Evolutionary conservation across 2,329 filamentous ascomycete species (phyloP).

Genomic region (Pseudovirgaria hyperparasitica): DNA sequence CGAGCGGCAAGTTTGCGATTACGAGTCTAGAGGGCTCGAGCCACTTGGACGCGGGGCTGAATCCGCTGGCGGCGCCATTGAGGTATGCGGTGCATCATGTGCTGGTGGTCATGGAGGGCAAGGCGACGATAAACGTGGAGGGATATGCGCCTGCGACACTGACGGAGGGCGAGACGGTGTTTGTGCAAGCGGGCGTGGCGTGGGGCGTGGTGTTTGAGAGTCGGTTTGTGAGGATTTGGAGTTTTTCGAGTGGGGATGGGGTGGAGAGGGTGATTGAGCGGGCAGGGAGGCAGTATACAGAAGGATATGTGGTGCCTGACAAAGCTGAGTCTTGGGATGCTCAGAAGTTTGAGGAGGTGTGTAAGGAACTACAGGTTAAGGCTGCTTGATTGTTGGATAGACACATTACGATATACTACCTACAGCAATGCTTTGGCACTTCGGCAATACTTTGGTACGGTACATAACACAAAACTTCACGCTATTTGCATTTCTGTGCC

Average conservation of each 20-base stretch:
- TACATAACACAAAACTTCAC: no score
- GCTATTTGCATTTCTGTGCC: no score
- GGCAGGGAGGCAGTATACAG: not conserved
- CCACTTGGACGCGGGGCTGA: no score
- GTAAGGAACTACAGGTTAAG: no score
- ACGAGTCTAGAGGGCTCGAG: constrained; percentile 39
- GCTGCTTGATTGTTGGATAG: no score
- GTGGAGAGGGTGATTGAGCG: constrained; percentile 1
- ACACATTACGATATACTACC: no score
- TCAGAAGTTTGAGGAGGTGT: not conserved
- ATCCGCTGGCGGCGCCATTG: no score
- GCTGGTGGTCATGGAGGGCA: constrained; percentile 1
- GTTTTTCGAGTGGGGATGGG: constrained; percentile 4
- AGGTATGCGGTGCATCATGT: constrained; percentile 2
- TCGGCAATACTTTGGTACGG: no score
- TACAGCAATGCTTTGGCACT: no score
- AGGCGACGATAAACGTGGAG: not conserved
- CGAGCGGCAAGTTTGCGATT: constrained; percentile 38
- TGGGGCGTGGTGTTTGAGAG: constrained; percentile 1
- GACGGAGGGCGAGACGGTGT: constrained; percentile 3
- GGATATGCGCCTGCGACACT: not conserved
- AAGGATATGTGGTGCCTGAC: constrained; percentile 3
- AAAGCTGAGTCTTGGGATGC: not conserved
- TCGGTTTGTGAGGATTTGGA: constrained; percentile 2
- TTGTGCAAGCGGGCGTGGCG: constrained; percentile 2